Percentiles rank a stretch among this genome's conserved stretches.
Evolutionary conservation across 768 basidiomycete genomes (phyloP).

Genomic region (Rickenella mellea): DNA sequence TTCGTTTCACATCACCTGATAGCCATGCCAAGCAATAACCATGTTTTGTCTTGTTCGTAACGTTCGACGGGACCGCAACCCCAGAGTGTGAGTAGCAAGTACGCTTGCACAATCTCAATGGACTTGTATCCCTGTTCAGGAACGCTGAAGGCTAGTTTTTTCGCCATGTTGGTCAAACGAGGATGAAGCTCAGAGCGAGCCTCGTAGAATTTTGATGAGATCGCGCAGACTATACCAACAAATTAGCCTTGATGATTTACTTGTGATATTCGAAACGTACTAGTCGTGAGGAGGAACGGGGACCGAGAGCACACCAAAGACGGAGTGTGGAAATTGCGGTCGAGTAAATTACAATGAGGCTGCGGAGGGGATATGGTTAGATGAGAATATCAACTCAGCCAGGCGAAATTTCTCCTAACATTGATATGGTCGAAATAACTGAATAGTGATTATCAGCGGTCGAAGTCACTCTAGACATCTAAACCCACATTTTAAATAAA

Average conservation of each 20-base stretch:
- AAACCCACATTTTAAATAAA: constrained; percentile 78
- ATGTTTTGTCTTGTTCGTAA: constrained; percentile 94
- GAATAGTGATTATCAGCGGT: constrained; percentile 9
- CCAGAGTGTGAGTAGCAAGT: constrained; percentile 81
- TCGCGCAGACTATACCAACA: constrained; percentile 69
- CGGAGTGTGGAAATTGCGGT: constrained; percentile 87
- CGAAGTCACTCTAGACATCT: constrained; percentile 2
- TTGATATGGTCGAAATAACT: constrained; percentile 74
- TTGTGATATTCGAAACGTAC: constrained; percentile 31
- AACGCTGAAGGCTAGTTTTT: constrained; percentile 81
- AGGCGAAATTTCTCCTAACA: constrained; percentile 28
- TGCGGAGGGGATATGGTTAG: constrained; percentile 20
- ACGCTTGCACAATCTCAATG: constrained; percentile 94
- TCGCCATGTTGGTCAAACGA: constrained; percentile 70
- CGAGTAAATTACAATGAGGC: constrained; percentile 76
- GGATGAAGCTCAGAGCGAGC: constrained; percentile 74
- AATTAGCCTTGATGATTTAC: background rate
- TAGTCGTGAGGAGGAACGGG: constrained; percentile 90
- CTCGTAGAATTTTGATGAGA: constrained; percentile 84
- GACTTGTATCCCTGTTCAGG: constrained; percentile 85
- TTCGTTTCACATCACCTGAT: too few species aligned
- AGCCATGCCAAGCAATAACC: constrained; percentile 81
- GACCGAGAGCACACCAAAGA: constrained; percentile 89
- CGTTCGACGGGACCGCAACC: constrained; percentile 92
- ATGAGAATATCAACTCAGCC: constrained; percentile 4